A percentile compares a stretch with the other conserved stretches of the same genome.
These are phyloP conservation scores for Eutrema japonicum DNA, from an alignment of 345 rosid species.

Conservation along the genomic window DNA sequence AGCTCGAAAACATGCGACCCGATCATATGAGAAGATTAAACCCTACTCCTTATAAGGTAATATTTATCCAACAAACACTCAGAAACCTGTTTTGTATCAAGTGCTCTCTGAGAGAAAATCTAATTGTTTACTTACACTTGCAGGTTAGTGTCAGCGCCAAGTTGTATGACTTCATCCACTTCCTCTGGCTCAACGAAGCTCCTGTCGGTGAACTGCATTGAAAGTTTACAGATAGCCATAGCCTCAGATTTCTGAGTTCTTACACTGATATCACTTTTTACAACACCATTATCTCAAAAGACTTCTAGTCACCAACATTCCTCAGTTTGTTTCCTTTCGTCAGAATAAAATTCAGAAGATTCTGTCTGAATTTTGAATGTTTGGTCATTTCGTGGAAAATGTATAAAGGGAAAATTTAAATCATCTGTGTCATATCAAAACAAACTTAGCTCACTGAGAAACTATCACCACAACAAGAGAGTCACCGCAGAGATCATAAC, in stretches of 20 bases:
- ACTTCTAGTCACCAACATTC: slow-evolving; percentile 10
- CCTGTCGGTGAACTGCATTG: slow-evolving; percentile 92
- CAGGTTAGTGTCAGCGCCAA: slow-evolving; percentile 93
- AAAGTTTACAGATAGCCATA: not conserved
- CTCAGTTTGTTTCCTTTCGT: not conserved
- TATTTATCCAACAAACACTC: slow-evolving; percentile 5
- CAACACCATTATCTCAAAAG: slow-evolving; percentile 18
- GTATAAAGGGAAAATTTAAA: not conserved
- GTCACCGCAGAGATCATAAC: slow-evolving; percentile 26
- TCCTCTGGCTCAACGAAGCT: slow-evolving; percentile 97
- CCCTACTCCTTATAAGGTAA: slow-evolving; percentile 95
- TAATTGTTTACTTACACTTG: slow-evolving; percentile 2
- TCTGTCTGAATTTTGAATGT: not conserved
- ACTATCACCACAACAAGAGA: slow-evolving; percentile 43
- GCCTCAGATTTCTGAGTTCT: not conserved
- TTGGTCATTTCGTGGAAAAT: slow-evolving; percentile 11
- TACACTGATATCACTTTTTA: slow-evolving; percentile 13
- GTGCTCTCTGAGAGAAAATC: not conserved
- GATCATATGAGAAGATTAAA: slow-evolving; percentile 95
- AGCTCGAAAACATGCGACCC: slow-evolving; percentile 83
- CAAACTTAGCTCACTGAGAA: slow-evolving; percentile 8
- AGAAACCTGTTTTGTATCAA: slow-evolving; percentile 16
- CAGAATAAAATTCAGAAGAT: not conserved
- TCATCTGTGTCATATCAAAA: slow-evolving; percentile 23
- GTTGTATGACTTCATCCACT: slow-evolving; percentile 91